phyloP scores from a whole-genome alignment of 495 filamentous ascomycete species.

The Trichoderma virens region DNA sequence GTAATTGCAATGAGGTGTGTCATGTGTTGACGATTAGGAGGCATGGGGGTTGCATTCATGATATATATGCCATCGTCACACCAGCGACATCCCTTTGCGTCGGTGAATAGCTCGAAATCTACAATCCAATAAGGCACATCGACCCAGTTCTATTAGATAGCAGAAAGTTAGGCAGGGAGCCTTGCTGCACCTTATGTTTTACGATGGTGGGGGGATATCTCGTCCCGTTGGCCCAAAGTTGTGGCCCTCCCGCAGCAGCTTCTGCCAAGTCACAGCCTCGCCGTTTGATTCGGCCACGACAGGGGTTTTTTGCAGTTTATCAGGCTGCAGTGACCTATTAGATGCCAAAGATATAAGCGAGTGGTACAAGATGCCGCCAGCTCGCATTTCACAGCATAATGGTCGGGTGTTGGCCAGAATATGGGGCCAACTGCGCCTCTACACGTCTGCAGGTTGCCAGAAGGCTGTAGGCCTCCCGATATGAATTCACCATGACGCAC shows the following conservation, averaged over 20 bases:
- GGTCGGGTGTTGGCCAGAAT: background rate
- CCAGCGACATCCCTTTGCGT: background rate
- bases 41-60: background rate
- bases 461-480: background rate
- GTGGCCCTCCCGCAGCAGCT: background rate
- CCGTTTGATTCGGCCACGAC: background rate
- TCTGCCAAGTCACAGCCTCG: background rate
- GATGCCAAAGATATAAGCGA: background rate
- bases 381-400: background rate
- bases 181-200: background rate
- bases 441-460: background rate
- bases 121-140: background rate
- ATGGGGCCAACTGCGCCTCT: background rate
- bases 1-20: background rate
- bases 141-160: background rate
- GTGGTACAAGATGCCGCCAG: no score
- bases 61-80: background rate
- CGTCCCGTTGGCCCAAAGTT: background rate
- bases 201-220: background rate
- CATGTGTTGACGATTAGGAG: background rate
- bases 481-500: background rate
- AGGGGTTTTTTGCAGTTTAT: background rate
- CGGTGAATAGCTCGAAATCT: background rate
- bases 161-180: background rate
- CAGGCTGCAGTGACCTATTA: slow-evolving; percentile 17